A percentile compares a stretch with the other conserved stretches of the same genome.
Evolutionary conservation across 2,329 filamentous ascomycete genomes (phyloP).

Genomic region (Clonostachys rosea): DNA sequence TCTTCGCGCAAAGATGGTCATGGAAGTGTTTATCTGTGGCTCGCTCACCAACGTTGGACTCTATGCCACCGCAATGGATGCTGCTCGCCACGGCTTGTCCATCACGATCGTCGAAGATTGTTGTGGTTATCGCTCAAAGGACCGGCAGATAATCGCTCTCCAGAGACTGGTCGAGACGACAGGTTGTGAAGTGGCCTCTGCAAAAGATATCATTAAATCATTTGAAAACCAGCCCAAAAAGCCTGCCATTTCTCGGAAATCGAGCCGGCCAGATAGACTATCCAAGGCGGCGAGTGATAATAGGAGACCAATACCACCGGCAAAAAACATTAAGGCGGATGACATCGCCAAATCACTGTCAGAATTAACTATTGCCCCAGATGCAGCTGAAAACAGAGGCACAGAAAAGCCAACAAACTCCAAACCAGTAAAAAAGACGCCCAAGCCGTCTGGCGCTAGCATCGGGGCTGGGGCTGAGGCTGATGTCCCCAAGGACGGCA

Average conservation of each 20-base stretch:
- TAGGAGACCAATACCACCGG: constrained; percentile 2
- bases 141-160: constrained; percentile 67
- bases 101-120: constrained; percentile 88
- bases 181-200: constrained; percentile 62
- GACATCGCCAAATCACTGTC: too few species aligned
- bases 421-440: too few species aligned
- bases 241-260: constrained; percentile 2
- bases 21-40: constrained; percentile 85
- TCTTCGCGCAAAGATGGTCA: constrained; percentile 83
- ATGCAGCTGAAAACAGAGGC: too few species aligned
- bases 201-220: constrained; percentile 46
- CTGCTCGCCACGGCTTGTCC: constrained; percentile 79
- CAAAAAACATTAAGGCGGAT: too few species aligned
- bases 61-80: constrained; percentile 87
- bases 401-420: too few species aligned
- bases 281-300: background rate
- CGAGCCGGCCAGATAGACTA: constrained; percentile 1
- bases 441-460: too few species aligned
- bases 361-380: too few species aligned
- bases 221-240: constrained; percentile 9
- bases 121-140: constrained; percentile 70
- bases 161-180: constrained; percentile 69
- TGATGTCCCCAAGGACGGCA: background rate
- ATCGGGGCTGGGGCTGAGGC: too few species aligned
- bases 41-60: constrained; percentile 83